Conservation (phyloP, 805 yeast species). For the Wickerhamiella cacticola region DNA sequence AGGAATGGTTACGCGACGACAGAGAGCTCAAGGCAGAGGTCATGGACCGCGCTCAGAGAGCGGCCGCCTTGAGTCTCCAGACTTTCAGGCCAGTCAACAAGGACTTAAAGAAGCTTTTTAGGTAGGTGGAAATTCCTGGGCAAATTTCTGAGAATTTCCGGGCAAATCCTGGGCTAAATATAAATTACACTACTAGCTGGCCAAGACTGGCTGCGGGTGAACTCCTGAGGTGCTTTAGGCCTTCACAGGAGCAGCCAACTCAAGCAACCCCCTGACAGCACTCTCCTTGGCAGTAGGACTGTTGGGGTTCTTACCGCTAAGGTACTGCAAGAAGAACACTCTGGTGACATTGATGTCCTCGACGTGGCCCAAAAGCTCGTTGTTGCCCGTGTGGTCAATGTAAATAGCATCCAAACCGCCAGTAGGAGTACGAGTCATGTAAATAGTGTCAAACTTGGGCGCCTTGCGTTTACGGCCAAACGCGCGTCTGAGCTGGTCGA, state of each 20-base stretch:
- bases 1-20: slow-evolving; percentile 27
- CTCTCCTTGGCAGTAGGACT: slow-evolving; percentile 37
- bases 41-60: slow-evolving; percentile 29
- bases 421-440: slow-evolving; percentile 40
- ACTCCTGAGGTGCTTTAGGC: not conserved
- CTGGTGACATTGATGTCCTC: slow-evolving; percentile 50
- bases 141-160: not conserved
- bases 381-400: slow-evolving; percentile 23
- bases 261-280: slow-evolving; percentile 16
- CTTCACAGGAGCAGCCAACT: slow-evolving; percentile 3
- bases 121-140: not conserved
- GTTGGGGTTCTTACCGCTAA: slow-evolving; percentile 57
- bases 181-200: no score
- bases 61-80: slow-evolving; percentile 30
- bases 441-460: slow-evolving; percentile 57
- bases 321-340: slow-evolving; percentile 61
- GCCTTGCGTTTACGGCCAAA: slow-evolving; percentile 61
- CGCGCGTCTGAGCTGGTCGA: slow-evolving; percentile 50
- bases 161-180: not conserved
- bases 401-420: slow-evolving; percentile 39
- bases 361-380: slow-evolving; percentile 44
- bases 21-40: slow-evolving; percentile 25
- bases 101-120: slow-evolving; percentile 14
- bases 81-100: slow-evolving; percentile 26
- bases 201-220: slow-evolving; percentile 7